These are phyloP conservation scores for Vaccinium macrocarpon DNA, from an alignment of 148 eudicot species.

Conservation along the genomic window DNA sequence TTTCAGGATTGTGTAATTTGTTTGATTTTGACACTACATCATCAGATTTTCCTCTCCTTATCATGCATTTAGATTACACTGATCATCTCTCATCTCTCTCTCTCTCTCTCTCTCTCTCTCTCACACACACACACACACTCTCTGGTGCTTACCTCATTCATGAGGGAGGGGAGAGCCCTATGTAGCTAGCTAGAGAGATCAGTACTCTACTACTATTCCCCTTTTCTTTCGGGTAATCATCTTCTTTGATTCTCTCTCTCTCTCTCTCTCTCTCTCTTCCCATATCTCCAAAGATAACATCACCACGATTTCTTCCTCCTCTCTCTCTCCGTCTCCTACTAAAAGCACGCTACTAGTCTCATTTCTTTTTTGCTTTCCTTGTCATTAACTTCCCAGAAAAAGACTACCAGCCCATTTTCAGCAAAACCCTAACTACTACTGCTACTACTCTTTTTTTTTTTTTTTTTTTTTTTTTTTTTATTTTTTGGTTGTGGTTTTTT, in stretches of 20 bases:
- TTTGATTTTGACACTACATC: constrained; percentile 48
- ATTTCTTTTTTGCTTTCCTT: constrained; percentile 21
- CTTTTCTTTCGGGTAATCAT: constrained; percentile 49
- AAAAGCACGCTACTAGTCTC: constrained; percentile 7
- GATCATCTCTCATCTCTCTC: constrained; percentile 15
- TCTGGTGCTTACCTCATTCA: constrained; percentile 40
- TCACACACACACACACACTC: constrained; percentile 14
- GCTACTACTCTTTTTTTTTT: constrained; percentile 5
- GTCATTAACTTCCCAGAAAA: constrained; percentile 32
- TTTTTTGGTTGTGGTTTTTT: neutral
- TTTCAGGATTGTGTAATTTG: constrained; percentile 36
- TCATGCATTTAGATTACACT: constrained; percentile 19
- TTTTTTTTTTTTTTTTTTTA: neutral
- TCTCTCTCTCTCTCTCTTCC: constrained; percentile 20
- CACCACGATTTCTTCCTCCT: constrained; percentile 16
- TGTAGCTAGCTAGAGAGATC: neutral
- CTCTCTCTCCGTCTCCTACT: neutral
- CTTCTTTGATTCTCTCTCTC: constrained; percentile 14
- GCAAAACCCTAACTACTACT: constrained; percentile 26
- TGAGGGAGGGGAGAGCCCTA: constrained; percentile 15
- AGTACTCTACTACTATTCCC: neutral
- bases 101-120: constrained; percentile 3
- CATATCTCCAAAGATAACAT: constrained; percentile 36
- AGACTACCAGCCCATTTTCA: constrained; percentile 24
- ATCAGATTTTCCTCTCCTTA: constrained; percentile 29